Evolutionary conservation across 257 asterid species (phyloP), one percentile per base, ranked within the genome.

Genomic region (Dorcoceras hygrometricum): DNA sequence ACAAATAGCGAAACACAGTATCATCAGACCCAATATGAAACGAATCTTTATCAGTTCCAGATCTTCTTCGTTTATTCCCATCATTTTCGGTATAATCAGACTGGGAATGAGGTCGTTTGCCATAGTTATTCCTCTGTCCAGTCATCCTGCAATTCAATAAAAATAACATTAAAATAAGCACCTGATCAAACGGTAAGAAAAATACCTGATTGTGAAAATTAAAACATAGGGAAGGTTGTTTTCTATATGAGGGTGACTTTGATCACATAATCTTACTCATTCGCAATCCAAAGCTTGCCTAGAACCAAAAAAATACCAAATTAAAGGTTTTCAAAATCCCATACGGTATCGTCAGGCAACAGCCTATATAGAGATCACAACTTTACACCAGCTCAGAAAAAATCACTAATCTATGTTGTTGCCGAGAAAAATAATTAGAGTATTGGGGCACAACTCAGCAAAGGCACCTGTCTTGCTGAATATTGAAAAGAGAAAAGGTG

Each of bases 1-100:
- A 89, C 69, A 93, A 73, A 82, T 90, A 93, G 34, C 92, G 92
- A 68, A 88, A 90, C 25, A 88, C 99, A 0, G 97, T 90, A 68
- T 90, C 95, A 22, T 86, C 97, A 24, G 89, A 59, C 22, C 88
- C 89, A 46, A 90, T 74, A 56, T 95, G 72, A 71, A 79, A 86
- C 23, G 69, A 56, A 5, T 90, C 99, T 74, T 78, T 93, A 34
- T 86, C 96, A 22, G 70, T 14, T 63, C 96, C 95, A n/a, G 89
- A 63, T 68, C 79, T 87, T 67, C 92, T 86, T 76, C 96, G 82
- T 74, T 93, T 93, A 62, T 81, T 88, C 50, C 85, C 80, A 18
- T 86, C 89, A 67, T 78, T 72, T 62, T 85, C 95, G 10, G 84
- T 59, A 71, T 79, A 81, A 31, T 83, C 90, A 18, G 89, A 80